Percentiles rank a stretch among this genome's conserved stretches.
Conservation (phyloP, 352 stramenopile genomes). For the Phytopythium litorale region DNA sequence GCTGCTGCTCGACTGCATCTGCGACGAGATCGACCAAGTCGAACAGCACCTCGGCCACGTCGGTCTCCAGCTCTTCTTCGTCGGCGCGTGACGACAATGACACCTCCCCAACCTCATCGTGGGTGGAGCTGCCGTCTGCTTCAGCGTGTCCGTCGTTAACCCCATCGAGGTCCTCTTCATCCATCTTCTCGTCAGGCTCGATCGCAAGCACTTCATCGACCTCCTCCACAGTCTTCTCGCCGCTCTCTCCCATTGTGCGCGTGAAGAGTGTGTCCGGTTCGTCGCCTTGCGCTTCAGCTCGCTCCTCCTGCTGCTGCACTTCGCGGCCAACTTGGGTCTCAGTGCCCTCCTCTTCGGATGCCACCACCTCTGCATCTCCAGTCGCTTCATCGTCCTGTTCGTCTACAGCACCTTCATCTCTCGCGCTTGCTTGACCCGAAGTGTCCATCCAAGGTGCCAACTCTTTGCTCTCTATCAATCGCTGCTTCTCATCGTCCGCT, state of each 20-base stretch:
- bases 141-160: slow-evolving; percentile 5
- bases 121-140: background rate
- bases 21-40: slow-evolving; percentile 31
- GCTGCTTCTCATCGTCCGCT: no score
- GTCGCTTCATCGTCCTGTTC: background rate
- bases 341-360: background rate
- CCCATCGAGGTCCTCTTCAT: background rate
- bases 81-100: background rate
- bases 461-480: background rate
- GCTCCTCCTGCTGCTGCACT: background rate
- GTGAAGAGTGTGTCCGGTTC: background rate
- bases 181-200: background rate
- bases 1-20: slow-evolving; percentile 9
- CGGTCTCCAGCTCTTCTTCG: slow-evolving; percentile 29
- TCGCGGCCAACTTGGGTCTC: background rate
- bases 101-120: background rate
- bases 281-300: background rate
- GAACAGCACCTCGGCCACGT: slow-evolving; percentile 43
- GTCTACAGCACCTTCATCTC: no score
- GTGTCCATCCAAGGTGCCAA: background rate
- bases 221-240: background rate
- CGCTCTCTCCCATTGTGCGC: background rate
- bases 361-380: background rate
- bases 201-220: background rate
- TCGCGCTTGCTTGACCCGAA: background rate